Base-by-base conservation (phyloP, 225 moss, liverwort and hornwort species). In the Bryoerythrophyllum caledonicum region DNA sequence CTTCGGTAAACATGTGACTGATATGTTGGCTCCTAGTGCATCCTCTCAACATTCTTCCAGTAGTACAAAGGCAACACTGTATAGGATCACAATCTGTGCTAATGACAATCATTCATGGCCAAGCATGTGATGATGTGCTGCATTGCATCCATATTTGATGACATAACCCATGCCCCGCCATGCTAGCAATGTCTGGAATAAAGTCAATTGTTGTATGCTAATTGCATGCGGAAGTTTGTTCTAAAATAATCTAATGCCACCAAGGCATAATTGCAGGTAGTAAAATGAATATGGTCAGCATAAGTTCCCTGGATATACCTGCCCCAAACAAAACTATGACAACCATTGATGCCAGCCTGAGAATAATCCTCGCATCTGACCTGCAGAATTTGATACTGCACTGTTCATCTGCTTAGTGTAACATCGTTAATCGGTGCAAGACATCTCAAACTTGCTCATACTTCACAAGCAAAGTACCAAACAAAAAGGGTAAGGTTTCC, bases 181-280 rank as follows among this genome's bases (percentile, higher is more conserved):
- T 44, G 2, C 48, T 11, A 49, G 28, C 67, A 10, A 10, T 67
- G 67, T 48, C 67, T 49, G 67, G 67, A 67, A 66, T 67, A 49
- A 1, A 10, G 9, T 30, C 67, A 53, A n/a, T 52, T 52, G 52
- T 8, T 14, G n/a, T 11, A 67, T 67, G 10, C 6, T n/a, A 32
- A 46, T 66, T 46, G 28, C 27, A 12, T 21, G 3, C n/a, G 1
- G 12, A 12, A n/a, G 0, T 15, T 44, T 51, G 20, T 51, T 3
- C 1, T 11, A 21, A 6, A n/a, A 38, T 30, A 12, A 30, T 30
- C 3, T 12, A n/a, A 3, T 30, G 34, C 34, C 30, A n/a, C n/a
- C n/a, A n/a, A n/a, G 38, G 38, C 38, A 38, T 38, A 1, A 10
- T 38, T 38, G 9, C 0, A 38, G 38, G 9, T 38, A 38, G 8